Conservation (phyloP, 2,329 filamentous ascomycete species). For the Didymella arachidicola region DNA sequence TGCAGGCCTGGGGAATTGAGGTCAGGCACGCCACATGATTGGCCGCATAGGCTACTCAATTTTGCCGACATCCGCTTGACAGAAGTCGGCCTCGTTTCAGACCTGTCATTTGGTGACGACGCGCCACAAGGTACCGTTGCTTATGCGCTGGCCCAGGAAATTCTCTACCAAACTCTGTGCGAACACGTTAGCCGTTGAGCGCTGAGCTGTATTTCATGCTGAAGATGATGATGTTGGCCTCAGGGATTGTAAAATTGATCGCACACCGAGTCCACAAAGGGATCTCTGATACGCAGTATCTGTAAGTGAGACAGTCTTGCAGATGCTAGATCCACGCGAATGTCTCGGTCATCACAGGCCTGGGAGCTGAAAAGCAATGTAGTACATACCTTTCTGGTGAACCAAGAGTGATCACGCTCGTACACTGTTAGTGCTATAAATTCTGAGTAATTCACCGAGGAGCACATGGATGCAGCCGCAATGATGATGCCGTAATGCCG, state of each 20-base stretch:
- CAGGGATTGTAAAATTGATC: conserved; percentile 10
- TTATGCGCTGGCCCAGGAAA: conserved; percentile 8
- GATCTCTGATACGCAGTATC: conserved; percentile 38
- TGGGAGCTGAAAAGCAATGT: neutral
- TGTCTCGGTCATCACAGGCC: conserved; percentile 18
- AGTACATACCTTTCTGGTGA: conserved; percentile 8
- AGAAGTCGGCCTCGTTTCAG: conserved; percentile 17
- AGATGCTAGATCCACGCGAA: conserved; percentile 3
- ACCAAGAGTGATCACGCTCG: neutral
- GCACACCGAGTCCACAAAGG: conserved; percentile 23
- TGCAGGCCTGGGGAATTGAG: conserved; percentile 14
- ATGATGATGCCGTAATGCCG: conserved; percentile 17
- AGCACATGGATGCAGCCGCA: conserved; percentile 2
- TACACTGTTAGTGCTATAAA: neutral
- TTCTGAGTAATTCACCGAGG: neutral
- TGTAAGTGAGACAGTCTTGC: conserved; percentile 19
- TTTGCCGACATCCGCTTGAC: conserved; percentile 15
- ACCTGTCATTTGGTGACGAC: conserved; percentile 11
- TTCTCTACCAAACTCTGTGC: conserved; percentile 7
- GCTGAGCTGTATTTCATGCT: neutral
- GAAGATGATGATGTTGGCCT: neutral
- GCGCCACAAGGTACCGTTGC: conserved; percentile 8
- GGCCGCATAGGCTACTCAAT: neutral
- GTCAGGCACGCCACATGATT: conserved; percentile 8
- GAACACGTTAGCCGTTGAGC: conserved; percentile 9